A percentile compares a stretch with the other conserved stretches of the same genome.
Conservation (phyloP, 805 yeast genomes). For the Schizosaccharomyces cryophilus region DNA sequence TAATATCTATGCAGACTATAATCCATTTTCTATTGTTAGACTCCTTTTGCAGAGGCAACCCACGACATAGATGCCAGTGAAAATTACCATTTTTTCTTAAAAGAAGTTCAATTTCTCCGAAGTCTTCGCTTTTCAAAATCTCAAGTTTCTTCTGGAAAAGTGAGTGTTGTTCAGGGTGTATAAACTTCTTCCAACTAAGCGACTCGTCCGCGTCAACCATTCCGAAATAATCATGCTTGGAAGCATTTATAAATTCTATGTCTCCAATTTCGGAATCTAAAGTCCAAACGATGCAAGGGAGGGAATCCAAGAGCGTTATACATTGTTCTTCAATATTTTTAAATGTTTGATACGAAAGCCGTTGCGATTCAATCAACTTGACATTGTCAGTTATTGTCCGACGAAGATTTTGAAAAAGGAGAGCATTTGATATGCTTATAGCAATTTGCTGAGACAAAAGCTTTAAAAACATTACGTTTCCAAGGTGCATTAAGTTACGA, state of each 20-base stretch:
- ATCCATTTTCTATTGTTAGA: slow-evolving; percentile 8
- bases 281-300: slow-evolving; percentile 10
- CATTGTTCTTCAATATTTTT: slow-evolving; percentile 9
- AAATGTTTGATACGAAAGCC: slow-evolving; percentile 7
- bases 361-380: slow-evolving; percentile 9
- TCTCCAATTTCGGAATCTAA: slow-evolving; percentile 5
- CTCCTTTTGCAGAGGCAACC: slow-evolving; percentile 6
- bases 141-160: slow-evolving; percentile 3
- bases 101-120: slow-evolving; percentile 7
- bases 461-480: slow-evolving; percentile 8
- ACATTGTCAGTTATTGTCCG: slow-evolving; percentile 10
- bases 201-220: slow-evolving; percentile 7
- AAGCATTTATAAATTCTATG: slow-evolving; percentile 8
- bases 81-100: slow-evolving; percentile 6
- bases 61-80: slow-evolving; percentile 9
- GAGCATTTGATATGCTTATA: slow-evolving; percentile 9
- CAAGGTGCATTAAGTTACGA: slow-evolving; percentile 7
- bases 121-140: slow-evolving; percentile 4
- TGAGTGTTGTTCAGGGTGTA: slow-evolving; percentile 8
- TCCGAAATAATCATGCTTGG: slow-evolving; percentile 8
- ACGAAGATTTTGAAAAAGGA: slow-evolving; percentile 8
- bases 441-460: slow-evolving; percentile 10
- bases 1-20: slow-evolving; percentile 8
- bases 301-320: slow-evolving; percentile 8
- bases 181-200: slow-evolving; percentile 5